These are phyloP conservation scores for Daldinia loculata DNA, from an alignment of 495 filamentous ascomycete species.

Conservation along the genomic window DNA sequence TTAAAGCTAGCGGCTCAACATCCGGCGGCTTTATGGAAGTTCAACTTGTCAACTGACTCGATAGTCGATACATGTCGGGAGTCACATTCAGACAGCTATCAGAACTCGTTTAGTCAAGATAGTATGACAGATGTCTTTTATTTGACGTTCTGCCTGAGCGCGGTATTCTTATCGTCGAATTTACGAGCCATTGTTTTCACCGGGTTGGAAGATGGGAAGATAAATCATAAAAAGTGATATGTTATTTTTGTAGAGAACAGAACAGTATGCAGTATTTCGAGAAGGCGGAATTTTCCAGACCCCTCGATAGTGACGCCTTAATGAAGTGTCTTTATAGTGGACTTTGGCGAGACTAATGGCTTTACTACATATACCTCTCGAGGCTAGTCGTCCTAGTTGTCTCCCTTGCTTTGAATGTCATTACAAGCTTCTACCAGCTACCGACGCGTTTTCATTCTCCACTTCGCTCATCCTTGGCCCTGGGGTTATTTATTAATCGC, in stretches of 20 bases:
- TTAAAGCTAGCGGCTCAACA: background rate
- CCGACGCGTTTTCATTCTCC: conserved; percentile 23
- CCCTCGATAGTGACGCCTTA: conserved; percentile 9
- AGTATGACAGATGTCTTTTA: background rate
- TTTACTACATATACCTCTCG: conserved; percentile 30
- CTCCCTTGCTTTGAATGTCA: conserved; percentile 1
- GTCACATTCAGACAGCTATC: conserved; percentile 8
- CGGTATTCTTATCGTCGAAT: conserved; percentile 4
- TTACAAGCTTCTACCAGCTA: conserved; percentile 24
- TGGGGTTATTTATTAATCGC: conserved; percentile 21
- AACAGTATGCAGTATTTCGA: background rate
- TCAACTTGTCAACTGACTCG: conserved; percentile 26
- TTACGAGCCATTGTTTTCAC: background rate
- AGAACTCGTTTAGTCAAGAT: conserved; percentile 1
- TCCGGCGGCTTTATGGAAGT: conserved; percentile 2
- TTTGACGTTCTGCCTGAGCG: background rate
- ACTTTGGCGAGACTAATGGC: conserved; percentile 6
- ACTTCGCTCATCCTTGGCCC: conserved; percentile 20
- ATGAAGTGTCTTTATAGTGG: conserved; percentile 6
- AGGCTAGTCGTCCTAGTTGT: conserved; percentile 11
- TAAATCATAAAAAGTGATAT: background rate
- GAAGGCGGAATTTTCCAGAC: conserved; percentile 13
- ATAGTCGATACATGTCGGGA: conserved; percentile 9
- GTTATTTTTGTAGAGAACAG: background rate
- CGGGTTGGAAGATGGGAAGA: background rate